phyloP scores from a whole-genome alignment of 2,329 filamentous ascomycete species.

The Botrytis sinoallii region DNA sequence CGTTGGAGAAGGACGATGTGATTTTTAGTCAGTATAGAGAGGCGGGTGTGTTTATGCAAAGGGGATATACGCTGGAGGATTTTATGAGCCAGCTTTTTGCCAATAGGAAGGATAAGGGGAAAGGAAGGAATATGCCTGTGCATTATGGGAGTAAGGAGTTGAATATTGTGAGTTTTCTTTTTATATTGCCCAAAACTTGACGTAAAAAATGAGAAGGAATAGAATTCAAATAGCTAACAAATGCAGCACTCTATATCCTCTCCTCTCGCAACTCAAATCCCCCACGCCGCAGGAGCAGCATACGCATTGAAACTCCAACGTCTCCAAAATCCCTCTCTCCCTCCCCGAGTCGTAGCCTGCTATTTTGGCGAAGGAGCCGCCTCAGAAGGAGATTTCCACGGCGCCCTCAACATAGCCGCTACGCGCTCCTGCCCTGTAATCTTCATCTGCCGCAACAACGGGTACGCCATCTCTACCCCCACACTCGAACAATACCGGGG shows the following conservation, averaged over 20 bases:
- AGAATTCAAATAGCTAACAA: not conserved
- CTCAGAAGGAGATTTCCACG: conserved; percentile 89
- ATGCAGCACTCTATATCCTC: conserved; percentile 75
- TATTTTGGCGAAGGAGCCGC: conserved; percentile 92
- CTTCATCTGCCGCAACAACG: conserved; percentile 91
- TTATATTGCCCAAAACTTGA: not conserved
- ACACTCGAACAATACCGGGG: conserved; percentile 89
- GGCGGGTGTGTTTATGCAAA: conserved; percentile 83
- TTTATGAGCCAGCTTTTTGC: conserved; percentile 97
- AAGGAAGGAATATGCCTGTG: conserved; percentile 93
- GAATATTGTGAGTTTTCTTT: conserved; percentile 64
- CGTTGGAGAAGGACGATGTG: conserved; percentile 78
- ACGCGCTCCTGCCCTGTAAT: conserved; percentile 83
- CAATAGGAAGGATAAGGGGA: conserved; percentile 75
- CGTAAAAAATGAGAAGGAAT: no score
- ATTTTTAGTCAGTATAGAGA: conserved; percentile 95
- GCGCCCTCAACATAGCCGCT: conserved; percentile 85
- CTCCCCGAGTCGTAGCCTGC: conserved; percentile 69
- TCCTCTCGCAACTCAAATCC: conserved; percentile 82
- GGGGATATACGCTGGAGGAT: conserved; percentile 80
- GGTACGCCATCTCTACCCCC: conserved; percentile 85
- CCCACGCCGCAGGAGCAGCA: conserved; percentile 81
- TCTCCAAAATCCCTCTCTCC: conserved; percentile 64
- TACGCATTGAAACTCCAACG: conserved; percentile 84
- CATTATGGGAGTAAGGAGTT: conserved; percentile 85